Evolutionary conservation across 371 early-diverging fungal species (phyloP).

Genomic region (Nematocida major): DNA sequence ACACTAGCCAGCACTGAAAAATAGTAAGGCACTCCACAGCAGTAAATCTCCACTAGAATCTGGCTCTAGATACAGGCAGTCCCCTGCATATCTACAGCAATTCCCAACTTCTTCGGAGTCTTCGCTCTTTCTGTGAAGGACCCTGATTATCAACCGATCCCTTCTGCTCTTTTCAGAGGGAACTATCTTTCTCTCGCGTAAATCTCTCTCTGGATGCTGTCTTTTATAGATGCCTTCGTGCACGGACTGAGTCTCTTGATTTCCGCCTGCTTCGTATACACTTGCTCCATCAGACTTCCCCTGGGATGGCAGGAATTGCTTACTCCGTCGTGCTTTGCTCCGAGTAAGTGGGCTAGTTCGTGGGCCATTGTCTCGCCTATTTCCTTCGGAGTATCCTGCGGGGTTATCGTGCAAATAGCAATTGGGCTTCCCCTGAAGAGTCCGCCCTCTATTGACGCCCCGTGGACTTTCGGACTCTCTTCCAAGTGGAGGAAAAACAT

Average conservation of each 20-base stretch:
- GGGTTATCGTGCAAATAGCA: slow-evolving; percentile 4
- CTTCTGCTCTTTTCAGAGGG: too few species aligned
- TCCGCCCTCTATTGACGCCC: background rate
- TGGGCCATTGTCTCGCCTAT: slow-evolving; percentile 26
- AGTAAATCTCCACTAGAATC: too few species aligned
- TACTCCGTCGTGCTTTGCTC: slow-evolving; percentile 18
- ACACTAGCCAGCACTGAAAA: too few species aligned
- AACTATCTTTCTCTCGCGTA: too few species aligned
- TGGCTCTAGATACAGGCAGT: too few species aligned
- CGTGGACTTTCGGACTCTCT: background rate
- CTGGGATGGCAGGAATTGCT: background rate
- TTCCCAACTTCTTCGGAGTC: too few species aligned
- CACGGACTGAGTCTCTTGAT: slow-evolving; percentile 10
- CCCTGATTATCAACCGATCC: too few species aligned
- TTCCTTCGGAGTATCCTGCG: background rate
- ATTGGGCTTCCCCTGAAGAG: background rate
- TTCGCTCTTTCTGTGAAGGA: too few species aligned
- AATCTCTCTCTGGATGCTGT: too few species aligned
- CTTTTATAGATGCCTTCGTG: slow-evolving; percentile 2
- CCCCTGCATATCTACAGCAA: too few species aligned
- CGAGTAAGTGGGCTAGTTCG: slow-evolving; percentile 40
- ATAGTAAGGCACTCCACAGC: too few species aligned
- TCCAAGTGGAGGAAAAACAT: slow-evolving; percentile 2
- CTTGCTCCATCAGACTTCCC: slow-evolving; percentile 12
- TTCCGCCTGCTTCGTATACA: background rate